phyloP scores from a whole-genome alignment of 2,329 filamentous ascomycete genomes.

The Teratosphaeria pseudoeucalypti region DNA sequence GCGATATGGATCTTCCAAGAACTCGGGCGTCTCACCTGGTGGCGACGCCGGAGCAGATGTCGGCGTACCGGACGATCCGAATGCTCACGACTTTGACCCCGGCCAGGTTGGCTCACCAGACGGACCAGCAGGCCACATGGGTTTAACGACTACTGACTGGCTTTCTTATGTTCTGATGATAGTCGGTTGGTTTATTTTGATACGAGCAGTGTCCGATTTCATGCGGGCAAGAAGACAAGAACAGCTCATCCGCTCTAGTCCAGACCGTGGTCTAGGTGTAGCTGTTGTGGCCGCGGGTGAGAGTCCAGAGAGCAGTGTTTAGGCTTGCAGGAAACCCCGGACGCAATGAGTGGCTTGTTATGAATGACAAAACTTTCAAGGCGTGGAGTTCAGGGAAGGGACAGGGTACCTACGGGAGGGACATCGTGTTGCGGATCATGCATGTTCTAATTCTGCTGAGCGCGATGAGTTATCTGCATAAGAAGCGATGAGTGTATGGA shows the following conservation, averaged over 20 bases:
- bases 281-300: constrained; percentile 84
- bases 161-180: constrained; percentile 91
- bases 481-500: not conserved
- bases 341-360: not conserved
- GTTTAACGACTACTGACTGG: constrained; percentile 69
- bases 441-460: not conserved
- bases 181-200: constrained; percentile 94
- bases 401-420: not conserved
- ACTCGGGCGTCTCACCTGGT: constrained; percentile 4
- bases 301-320: constrained; percentile 53
- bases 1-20: constrained; percentile 46
- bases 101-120: constrained; percentile 47
- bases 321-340: not conserved
- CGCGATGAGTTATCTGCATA: not conserved
- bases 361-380: not conserved
- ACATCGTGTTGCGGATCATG: not conserved
- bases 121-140: constrained; percentile 26
- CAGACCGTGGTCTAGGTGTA: constrained; percentile 73
- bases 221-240: constrained; percentile 80
- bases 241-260: constrained; percentile 83
- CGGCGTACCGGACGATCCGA: constrained; percentile 67
- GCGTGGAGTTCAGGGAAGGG: not conserved
- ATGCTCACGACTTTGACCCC: constrained; percentile 79
- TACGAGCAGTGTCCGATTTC: constrained; percentile 87
- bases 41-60: constrained; percentile 23